These are phyloP conservation scores for Penicillium dipodomyicola DNA, from an alignment of 495 filamentous ascomycete genomes.

Conservation along the genomic window DNA sequence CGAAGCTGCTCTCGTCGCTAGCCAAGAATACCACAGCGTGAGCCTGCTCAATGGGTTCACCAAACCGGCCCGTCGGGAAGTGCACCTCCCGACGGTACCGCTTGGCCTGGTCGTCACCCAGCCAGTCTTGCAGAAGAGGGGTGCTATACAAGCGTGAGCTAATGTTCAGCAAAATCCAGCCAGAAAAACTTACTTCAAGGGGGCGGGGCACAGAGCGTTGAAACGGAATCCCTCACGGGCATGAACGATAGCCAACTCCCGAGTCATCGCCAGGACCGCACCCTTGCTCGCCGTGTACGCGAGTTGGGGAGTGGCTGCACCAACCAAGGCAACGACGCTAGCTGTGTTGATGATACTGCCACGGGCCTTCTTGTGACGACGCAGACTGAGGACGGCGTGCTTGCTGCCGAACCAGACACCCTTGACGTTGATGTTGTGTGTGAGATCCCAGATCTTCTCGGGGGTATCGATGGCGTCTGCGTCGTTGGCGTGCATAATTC, in stretches of 20 bases:
- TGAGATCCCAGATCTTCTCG: constrained; percentile 93
- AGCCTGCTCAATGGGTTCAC: constrained; percentile 93
- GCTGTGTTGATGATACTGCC: constrained; percentile 94
- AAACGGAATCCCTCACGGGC: constrained; percentile 83
- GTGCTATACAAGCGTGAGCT: constrained; percentile 45
- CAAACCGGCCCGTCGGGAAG: constrained; percentile 92
- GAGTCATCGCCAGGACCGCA: constrained; percentile 82
- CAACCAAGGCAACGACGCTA: constrained; percentile 87
- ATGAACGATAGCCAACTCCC: constrained; percentile 80
- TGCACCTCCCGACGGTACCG: constrained; percentile 85
- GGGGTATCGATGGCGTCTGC: constrained; percentile 80
- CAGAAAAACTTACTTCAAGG: constrained; percentile 63
- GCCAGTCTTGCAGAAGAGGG: constrained; percentile 88
- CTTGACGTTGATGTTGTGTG: constrained; percentile 95
- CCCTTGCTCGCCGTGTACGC: constrained; percentile 96
- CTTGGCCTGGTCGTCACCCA: constrained; percentile 85
- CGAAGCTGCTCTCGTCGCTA: constrained; percentile 90
- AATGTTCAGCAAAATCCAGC: not conserved
- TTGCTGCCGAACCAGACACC: constrained; percentile 97
- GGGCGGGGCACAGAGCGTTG: constrained; percentile 89
- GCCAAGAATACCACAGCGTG: constrained; percentile 92
- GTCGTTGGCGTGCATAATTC: constrained; percentile 93
- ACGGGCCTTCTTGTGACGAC: constrained; percentile 72
- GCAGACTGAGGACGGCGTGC: constrained; percentile 80
- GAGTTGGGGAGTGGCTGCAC: constrained; percentile 89